Evolutionary conservation across 306 rosid genomes (phyloP), one percentile per base, ranked within the genome.

Genomic region (Lotus japonicus): DNA sequence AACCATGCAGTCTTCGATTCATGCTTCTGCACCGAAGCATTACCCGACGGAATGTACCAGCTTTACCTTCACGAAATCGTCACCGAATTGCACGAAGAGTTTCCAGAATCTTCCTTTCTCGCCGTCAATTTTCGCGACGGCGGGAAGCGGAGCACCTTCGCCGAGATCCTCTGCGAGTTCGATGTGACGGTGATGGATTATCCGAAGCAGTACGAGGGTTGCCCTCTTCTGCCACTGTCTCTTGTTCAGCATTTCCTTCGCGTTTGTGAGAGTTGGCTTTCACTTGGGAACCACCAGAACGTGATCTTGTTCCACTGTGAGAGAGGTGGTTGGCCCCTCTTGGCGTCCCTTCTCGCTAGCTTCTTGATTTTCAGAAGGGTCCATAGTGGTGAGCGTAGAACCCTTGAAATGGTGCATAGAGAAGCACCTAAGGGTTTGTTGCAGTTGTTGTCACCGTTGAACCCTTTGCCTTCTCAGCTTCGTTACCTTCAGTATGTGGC

Each of bases 311-410:
- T 92, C 39, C 98, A 92, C 58, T 90, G 98, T 49, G 98, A 92
- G 76, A 86, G 98, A 64, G 98, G 98, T 18, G 98, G 96, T 49
- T 92, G 98, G 98, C 97, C 98, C 36, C 90, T 90, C 44, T 80
- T 92, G 65, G 97, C 97, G 10, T 90, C 88, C 66, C 88, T 90
- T 8, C 84, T 92, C 7, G 88, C 97, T 4, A 79, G 90, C 49
- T 83, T 92, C 67, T 72, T 92, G 42, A 85, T 90, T 67, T 92
- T 84, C 64, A 81, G 78, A 44, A 90, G 81, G 72, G 50, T 83
- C 60, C 96, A 92, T 62, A 85, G 86, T 21, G 94, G 97, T 15
- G 98, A 92, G 68, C 76, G 87, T 3, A 84, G 66, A 80, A 90
- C 91, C 6, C 98, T 92, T 10, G 97, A 92, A 44, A 92, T 90